Conservation (phyloP, 1,139 yeast species). For the Debaryomyces subglobosus region DNA sequence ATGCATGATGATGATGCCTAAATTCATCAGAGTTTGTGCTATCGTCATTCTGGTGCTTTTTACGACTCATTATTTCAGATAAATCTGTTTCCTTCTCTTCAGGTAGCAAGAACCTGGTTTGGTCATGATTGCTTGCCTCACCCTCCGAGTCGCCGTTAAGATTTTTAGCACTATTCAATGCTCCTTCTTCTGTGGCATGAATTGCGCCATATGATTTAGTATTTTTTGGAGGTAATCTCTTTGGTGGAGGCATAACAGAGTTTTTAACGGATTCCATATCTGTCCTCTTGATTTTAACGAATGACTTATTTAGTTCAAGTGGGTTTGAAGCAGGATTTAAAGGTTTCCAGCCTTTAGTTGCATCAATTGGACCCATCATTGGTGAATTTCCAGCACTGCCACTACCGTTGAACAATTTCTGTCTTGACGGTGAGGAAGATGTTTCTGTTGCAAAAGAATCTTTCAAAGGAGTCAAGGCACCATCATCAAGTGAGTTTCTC, state of each 20-base stretch:
- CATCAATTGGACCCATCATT: conserved; percentile 15
- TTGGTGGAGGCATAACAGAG: conserved; percentile 22
- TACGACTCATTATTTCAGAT: conserved; percentile 22
- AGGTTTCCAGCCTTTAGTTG: conserved; percentile 46
- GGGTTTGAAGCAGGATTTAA: conserved; percentile 85
- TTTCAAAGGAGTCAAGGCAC: conserved; percentile 11
- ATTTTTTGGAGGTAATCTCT: neutral
- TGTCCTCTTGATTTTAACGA: conserved; percentile 70
- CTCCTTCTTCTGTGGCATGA: conserved; percentile 55
- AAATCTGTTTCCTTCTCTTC: conserved; percentile 35
- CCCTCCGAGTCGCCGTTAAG: conserved; percentile 3
- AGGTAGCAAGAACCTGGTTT: conserved; percentile 25
- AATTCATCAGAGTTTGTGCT: neutral
- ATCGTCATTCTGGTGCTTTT: neutral
- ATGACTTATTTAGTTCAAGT: conserved; percentile 66
- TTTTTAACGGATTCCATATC: conserved; percentile 28
- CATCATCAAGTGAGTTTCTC: conserved; percentile 40
- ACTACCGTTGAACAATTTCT: neutral
- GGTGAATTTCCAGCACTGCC: conserved; percentile 16
- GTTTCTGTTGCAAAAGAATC: conserved; percentile 6
- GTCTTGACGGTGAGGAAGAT: conserved; percentile 6
- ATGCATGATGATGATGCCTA: neutral
- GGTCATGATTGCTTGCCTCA: neutral
- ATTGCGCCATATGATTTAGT: conserved; percentile 39
- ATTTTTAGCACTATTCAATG: conserved; percentile 38